Base-by-base conservation (phyloP, 2,329 filamentous ascomycete species). In the Didymella arachidicola region DNA sequence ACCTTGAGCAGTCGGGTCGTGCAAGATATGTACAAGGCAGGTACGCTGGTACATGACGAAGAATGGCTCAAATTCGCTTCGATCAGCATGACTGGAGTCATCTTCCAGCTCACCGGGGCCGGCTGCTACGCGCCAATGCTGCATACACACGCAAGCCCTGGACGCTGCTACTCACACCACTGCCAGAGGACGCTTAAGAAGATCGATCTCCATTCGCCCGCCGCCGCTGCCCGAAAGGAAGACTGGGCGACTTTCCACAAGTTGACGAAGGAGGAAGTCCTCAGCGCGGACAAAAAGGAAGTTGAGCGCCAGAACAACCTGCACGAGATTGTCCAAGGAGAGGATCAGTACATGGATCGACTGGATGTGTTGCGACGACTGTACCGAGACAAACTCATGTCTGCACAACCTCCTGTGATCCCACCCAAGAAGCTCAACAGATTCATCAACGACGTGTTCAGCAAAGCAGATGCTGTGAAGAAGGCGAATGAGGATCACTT, bases 61-160 rank as follows among this genome's bases (percentile, higher is more conserved):
- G 96, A 99, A 79, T 99, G 96, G 95, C 89, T 99, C 65, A 97
- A 96, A 73, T 93, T 98, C 72, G 90, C 92, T 7, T 82, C 85
- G 1, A 92, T 89, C 7, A 86, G 85, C 25, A 87, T 98, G 70
- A 93, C 91, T 22, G 96, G 95, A 55, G 93, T 99, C 4, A 81
- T 99, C 43, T 97, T 91, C 84, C 96, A 99, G 75, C 82, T 99
- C 47, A 97, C 93, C 3, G 93, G 93, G 7, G 87, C 87, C 22
- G 95, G 95, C 14, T 99, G 95, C 74, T 99, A 99, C 76, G 88
- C 94, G 4, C 86, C 92, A 0, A 91, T 89, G 70, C 77, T 98
- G 8, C 95, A 99, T 74, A 79, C 83, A 30, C 84, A 91, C 54
- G 78, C 81, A 41, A 85, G 87, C 10, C 81, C 85, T 30, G 91